Base-by-base conservation (phyloP, 371 early-diverging fungal genomes). In the Nematocida major region DNA sequence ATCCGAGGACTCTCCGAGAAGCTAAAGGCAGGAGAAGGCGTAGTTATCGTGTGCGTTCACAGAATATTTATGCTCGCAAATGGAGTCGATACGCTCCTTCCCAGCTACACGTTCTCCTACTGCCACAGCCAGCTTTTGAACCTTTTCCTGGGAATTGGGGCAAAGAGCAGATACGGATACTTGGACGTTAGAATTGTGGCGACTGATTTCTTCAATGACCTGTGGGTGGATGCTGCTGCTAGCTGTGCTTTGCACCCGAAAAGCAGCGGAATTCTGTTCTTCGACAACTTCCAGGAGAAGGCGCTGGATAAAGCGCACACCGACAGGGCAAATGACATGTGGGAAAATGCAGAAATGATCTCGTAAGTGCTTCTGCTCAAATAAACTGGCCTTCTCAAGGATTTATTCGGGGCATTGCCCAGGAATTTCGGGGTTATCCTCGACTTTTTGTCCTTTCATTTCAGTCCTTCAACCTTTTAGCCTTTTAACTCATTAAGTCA, bases 61-160 rank as follows among this genome's bases (percentile, higher is more conserved):
- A 0, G 65, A 24, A 38, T 63, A 2, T 61, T 48, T 30, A 40
- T 13, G 30, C 53, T 73, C 5, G 61, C 51, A 24, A 4, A 38
- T 9, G 42, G 34, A 20, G 7, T 13, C 9, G 18, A 7, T 7
- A 2, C 39, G 3, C 1, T 54, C 3, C 36, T 73, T 0, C 76
- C 76, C 0, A 73, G 76, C 32, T 43, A 47, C 20, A 63, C 51
- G 15, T 73, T 49, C 50, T 73, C 76, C 34, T 73, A 69, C 32
- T 63, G 76, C 54, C 36, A 73, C 65, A 73, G 76, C 65, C 76
- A 73, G 30, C 50, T 73, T 49, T 39, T 78, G 20, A 28, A 3
- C 13, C 11, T 38, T 9, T 66, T 73, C 26, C 45, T 73, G 20
- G 76, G 63, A 11, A 53, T 73, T 0, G 76, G 76, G 3, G 54